These are phyloP conservation scores for Yarrowia hollandica DNA, from an alignment of 805 yeast species.

Conservation along the genomic window DNA sequence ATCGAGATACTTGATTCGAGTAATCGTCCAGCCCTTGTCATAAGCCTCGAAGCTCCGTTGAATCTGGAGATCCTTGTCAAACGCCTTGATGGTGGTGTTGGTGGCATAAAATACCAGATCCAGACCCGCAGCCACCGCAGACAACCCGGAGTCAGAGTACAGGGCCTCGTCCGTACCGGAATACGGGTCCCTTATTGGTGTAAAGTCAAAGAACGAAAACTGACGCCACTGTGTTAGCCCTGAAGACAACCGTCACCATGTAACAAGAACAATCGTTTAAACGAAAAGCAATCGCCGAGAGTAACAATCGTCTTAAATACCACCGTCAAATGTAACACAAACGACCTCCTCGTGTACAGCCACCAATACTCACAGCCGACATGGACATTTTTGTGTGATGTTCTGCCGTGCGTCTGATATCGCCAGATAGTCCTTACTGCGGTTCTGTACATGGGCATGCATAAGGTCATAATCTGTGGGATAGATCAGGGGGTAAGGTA, in stretches of 20 bases:
- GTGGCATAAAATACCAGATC: constrained; percentile 62
- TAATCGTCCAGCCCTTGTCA: constrained; percentile 63
- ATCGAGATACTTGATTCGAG: constrained; percentile 53
- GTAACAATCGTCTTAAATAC: too few relatives aligned
- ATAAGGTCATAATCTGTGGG: constrained; percentile 21
- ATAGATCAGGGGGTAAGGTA: background rate
- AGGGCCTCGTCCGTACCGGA: constrained; percentile 60
- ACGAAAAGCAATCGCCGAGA: too few relatives aligned
- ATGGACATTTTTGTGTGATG: constrained; percentile 20
- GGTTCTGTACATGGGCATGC: background rate
- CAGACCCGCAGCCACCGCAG: constrained; percentile 61
- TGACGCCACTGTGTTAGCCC: constrained; percentile 62
- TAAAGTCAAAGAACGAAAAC: constrained; percentile 79
- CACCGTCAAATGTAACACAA: too few relatives aligned
- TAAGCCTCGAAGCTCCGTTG: constrained; percentile 60
- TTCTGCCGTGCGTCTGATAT: constrained; percentile 27
- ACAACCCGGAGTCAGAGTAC: constrained; percentile 74
- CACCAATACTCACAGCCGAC: constrained; percentile 25
- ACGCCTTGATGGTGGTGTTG: constrained; percentile 54
- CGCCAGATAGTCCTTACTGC: constrained; percentile 17
- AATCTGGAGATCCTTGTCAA: constrained; percentile 52
- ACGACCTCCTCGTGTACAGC: too few relatives aligned
- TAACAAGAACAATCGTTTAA: too few relatives aligned
- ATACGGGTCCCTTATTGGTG: constrained; percentile 83
- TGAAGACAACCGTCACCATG: too few relatives aligned